Evolutionary conservation across 2,329 filamentous ascomycete species (phyloP), one percentile per base, ranked within the genome.

Genomic region (Cadophora malorum): DNA sequence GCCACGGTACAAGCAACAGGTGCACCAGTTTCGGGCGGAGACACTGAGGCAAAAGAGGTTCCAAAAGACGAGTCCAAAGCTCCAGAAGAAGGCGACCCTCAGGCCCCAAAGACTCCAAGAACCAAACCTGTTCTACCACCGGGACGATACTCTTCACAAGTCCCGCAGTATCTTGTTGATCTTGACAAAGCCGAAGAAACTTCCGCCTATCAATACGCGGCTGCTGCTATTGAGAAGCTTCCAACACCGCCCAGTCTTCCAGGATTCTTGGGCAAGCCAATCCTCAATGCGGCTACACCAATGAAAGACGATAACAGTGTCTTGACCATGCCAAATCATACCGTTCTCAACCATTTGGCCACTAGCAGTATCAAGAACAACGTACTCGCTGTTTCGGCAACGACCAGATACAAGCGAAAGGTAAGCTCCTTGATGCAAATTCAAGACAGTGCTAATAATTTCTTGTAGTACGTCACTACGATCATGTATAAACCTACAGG

Each of bases 271-370:
- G 92, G 91, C 74, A 97, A 97, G 81, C 96, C 94, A 38, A 97
- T 99, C 68, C 82, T 99, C 72, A 99, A 99, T 79, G 92, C 92
- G 60, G 90, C 90, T 2, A 94, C 93, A 31, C 90, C 95, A 7
- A 93, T 97, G 85, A 98, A 98, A 83, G 96, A 99, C 78, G 96
- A 99, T 80, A 97, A 95, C 79, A 97, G 94, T 80, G 96, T 99
- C 69, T 83, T 99, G 71, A 96, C 93, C 73, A 95, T 97, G 86
- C 96, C 96, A 16, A 99, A 98, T 76, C 95, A 99, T 77, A 97
- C 96, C 0, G 93, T 98, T 38, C 83, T 99, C 71, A 99, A 99
- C 74, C 96, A 99, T 79, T 83, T 99, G 74, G 95, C 95, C 60
- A 99, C 96, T 3, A 98, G 95, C 80, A 97, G 94, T 79, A 99